phyloP scores from a whole-genome alignment of 2,329 filamentous ascomycete species.

The Calonectria leucothoes region DNA sequence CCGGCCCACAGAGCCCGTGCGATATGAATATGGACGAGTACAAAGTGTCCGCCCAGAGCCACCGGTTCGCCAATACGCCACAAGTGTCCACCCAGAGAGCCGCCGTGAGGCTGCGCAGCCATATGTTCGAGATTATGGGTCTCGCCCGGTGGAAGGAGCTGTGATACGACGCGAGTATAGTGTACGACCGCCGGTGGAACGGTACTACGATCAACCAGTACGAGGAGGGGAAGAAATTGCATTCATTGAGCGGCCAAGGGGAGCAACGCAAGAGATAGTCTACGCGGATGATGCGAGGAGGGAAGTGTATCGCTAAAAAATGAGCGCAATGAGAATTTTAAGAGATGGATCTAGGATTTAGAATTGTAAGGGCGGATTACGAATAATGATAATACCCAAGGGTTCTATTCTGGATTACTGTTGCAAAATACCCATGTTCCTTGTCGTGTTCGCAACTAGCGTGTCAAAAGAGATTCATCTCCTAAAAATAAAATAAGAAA shows the following conservation, averaged over 20 bases:
- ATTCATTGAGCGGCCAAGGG: constrained; percentile 58
- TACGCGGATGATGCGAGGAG: constrained; percentile 56
- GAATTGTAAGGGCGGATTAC: not conserved
- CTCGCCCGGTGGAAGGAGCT: constrained; percentile 39
- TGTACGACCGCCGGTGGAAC: constrained; percentile 53
- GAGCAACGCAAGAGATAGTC: constrained; percentile 55
- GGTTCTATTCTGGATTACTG: not conserved
- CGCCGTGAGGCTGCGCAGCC: constrained; percentile 46
- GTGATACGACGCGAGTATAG: constrained; percentile 50
- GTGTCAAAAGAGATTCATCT: not conserved
- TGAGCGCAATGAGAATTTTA: not conserved
- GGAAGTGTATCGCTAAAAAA: constrained; percentile 49
- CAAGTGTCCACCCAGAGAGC: constrained; percentile 42
- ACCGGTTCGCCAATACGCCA: constrained; percentile 42
- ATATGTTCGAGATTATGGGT: constrained; percentile 47
- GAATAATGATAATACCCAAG: constrained; percentile 12
- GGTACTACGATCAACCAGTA: constrained; percentile 54
- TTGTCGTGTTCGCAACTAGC: not conserved
- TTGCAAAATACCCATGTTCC: not conserved
- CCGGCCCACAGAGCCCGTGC: constrained; percentile 61
- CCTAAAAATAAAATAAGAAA: not conserved
- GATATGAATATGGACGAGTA: constrained; percentile 60
- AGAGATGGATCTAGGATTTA: not conserved
- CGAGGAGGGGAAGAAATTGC: constrained; percentile 52
- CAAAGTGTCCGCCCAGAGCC: constrained; percentile 56